Evolutionary conservation across 2,329 filamentous ascomycete species (phyloP).

Genomic region (Cercospora zeae-maydis): DNA sequence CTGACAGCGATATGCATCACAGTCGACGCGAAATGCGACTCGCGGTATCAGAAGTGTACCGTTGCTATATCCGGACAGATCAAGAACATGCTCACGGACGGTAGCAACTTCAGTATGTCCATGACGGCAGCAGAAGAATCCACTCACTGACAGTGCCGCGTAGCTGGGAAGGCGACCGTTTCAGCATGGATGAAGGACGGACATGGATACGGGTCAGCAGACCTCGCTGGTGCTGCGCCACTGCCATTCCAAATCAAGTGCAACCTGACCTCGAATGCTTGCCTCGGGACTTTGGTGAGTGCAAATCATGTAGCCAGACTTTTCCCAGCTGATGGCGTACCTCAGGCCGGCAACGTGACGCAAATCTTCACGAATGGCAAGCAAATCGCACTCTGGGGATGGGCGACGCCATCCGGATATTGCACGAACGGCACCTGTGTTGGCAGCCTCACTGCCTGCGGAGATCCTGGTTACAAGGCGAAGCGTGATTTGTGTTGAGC

Average conservation of each 20-base stretch:
- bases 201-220: constrained; percentile 10
- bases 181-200: constrained; percentile 19
- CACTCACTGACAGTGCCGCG: not conserved
- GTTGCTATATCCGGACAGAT: constrained; percentile 14
- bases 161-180: constrained; percentile 15
- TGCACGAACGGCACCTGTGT: constrained; percentile 13
- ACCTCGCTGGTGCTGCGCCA: constrained; percentile 12
- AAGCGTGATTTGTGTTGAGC: constrained; percentile 3
- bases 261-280: constrained; percentile 7
- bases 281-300: constrained; percentile 13
- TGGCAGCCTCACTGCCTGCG: constrained; percentile 12
- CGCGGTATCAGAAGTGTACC: constrained; percentile 12
- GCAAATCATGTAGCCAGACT: not conserved
- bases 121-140: not conserved
- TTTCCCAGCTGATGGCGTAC: not conserved
- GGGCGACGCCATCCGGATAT: constrained; percentile 13
- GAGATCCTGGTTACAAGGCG: constrained; percentile 15
- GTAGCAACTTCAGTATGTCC: constrained; percentile 14
- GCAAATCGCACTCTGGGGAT: constrained; percentile 17
- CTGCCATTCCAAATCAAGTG: constrained; percentile 19
- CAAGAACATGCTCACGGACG: constrained; percentile 14
- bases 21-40: constrained; percentile 12
- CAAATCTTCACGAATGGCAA: constrained; percentile 18
- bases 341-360: constrained; percentile 14
- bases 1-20: not conserved